Evolutionary conservation across 305 asterid genomes (phyloP), one percentile per base, ranked within the genome.

Genomic region (Euphrasia arctica): DNA sequence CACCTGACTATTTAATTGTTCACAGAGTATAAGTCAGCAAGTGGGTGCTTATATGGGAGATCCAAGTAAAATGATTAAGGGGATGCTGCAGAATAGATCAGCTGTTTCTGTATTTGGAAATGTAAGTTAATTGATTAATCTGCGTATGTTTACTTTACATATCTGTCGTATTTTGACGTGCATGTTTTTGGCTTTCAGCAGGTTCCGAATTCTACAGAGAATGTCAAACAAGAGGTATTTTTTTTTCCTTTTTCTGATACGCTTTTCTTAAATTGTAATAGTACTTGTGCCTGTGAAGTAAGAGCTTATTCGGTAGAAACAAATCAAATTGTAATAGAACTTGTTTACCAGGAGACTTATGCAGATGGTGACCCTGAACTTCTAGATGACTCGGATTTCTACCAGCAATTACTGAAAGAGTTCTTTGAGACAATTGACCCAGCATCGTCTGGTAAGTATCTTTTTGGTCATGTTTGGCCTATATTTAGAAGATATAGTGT

Each of bases 21-120:
- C 91, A 39, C 45, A 93, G 99, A 85, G 81, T 76, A 82, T 86
- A 73, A 93, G 99, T 62, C 85, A 83, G 58, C 99, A 90, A 90
- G 96, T 93, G 78, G 84, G 88, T 49, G 64, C 82, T 69, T 85
- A 90, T 76, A 93, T 93, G 97, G 86, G 97, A 74, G 99, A 90
- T 83, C 97, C 97, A 47, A 90, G 86, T 78, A 93, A 85, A 74
- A 88, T 86, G 96, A 78, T 88, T 36, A 90, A 90, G 76, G 95
- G 96, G 64, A 93, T 93, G 99, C 96, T 79, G 78, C 93, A 78
- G 77, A 86, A 79, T 75, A 83, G 80, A 72, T 83, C 92, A 4
- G 87, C 82, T 36, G 83, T 93, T 60, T 81, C 89, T 63, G 79
- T 86, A 62, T 93, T 93, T 77, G 99, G 99, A 77, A 83, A 76